These are phyloP conservation scores for Globisporangium solare DNA, from an alignment of 352 stramenopile genomes.

Conservation along the genomic window DNA sequence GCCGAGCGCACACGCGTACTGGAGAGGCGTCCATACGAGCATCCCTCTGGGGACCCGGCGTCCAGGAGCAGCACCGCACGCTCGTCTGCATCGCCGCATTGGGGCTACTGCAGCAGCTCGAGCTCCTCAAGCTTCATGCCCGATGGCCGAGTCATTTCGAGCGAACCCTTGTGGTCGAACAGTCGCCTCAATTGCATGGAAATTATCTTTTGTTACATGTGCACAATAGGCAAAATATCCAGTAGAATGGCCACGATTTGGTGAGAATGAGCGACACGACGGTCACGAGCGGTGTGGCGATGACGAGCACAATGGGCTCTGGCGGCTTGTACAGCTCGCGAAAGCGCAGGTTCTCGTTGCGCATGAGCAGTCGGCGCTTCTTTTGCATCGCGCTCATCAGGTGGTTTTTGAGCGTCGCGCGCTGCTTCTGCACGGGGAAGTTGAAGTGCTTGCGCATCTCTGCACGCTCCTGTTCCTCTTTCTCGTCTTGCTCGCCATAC, in stretches of 20 bases:
- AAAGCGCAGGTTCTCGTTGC: conserved; percentile 75
- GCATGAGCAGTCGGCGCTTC: conserved; percentile 58
- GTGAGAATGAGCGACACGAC: conserved; percentile 69
- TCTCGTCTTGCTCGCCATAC: conserved; percentile 20
- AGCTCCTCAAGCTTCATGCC: conserved; percentile 39
- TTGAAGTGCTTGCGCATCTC: conserved; percentile 45
- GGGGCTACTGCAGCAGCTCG: conserved; percentile 19
- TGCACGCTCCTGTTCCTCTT: conserved; percentile 31
- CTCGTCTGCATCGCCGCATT: conserved; percentile 3
- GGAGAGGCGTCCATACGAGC: conserved; percentile 65
- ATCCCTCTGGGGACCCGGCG: conserved; percentile 46
- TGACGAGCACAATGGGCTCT: conserved; percentile 60
- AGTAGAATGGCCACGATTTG: conserved; percentile 80
- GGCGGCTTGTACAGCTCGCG: conserved; percentile 67
- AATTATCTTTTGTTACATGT: neutral
- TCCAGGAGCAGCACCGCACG: conserved; percentile 26
- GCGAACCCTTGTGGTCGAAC: neutral
- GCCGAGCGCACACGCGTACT: conserved; percentile 74
- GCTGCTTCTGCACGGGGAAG: conserved; percentile 37
- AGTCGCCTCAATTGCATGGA: too few relatives aligned
- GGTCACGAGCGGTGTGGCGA: conserved; percentile 40
- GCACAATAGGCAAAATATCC: neutral
- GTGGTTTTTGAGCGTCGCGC: conserved; percentile 26
- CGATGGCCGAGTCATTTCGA: neutral
- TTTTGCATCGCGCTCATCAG: conserved; percentile 46